phyloP scores from a whole-genome alignment of 2,329 filamentous ascomycete species.

The Aureobasidium sp. region DNA sequence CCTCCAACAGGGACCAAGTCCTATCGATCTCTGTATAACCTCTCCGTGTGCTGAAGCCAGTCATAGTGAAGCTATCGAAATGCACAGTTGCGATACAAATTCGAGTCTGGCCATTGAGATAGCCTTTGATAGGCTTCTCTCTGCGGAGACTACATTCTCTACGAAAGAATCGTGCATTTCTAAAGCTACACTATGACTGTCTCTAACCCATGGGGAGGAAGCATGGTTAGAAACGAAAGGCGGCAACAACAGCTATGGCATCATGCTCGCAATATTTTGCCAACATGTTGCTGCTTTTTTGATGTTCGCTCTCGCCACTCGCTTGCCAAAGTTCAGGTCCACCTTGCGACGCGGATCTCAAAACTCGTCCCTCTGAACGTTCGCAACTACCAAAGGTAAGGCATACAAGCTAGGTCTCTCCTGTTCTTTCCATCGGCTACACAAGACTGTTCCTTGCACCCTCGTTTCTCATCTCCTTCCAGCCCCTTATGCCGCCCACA shows the following conservation, averaged over 20 bases:
- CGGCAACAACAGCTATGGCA: neutral
- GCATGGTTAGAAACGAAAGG: too few species aligned
- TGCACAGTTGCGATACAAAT: too few species aligned
- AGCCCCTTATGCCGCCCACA: neutral
- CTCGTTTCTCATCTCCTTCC: neutral
- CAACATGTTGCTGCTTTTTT: neutral
- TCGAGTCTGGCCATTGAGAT: too few species aligned
- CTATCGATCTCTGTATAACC: neutral
- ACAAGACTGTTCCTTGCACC: neutral
- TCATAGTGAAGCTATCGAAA: too few species aligned
- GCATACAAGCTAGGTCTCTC: neutral
- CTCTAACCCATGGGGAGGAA: too few species aligned
- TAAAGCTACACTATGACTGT: too few species aligned
- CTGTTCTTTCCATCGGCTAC: neutral
- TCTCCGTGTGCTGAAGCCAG: too few species aligned
- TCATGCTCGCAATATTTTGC: neutral
- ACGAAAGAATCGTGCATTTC: neutral
- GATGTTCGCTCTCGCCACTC: slow-evolving; percentile 4
- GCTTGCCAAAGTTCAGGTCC: neutral
- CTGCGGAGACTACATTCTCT: too few species aligned
- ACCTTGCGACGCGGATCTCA: neutral
- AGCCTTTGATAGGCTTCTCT: too few species aligned
- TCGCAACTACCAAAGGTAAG: neutral
- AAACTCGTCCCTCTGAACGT: neutral
- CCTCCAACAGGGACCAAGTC: neutral